phyloP scores from a whole-genome alignment of 2,329 filamentous ascomycete genomes.

The Ramularia endophylla region DNA sequence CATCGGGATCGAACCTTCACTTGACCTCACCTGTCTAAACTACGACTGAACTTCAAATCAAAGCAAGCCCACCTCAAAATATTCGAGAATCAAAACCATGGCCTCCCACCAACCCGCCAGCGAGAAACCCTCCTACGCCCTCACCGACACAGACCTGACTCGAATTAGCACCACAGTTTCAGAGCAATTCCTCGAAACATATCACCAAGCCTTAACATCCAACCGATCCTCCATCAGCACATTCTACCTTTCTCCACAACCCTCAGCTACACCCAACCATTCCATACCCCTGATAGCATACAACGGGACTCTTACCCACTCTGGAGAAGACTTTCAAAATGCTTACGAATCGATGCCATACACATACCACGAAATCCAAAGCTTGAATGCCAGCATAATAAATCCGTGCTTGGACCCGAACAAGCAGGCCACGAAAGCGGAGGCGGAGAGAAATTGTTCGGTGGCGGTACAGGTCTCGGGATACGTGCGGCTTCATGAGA shows the following conservation, averaged over 20 bases:
- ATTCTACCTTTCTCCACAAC: slow-evolving; percentile 64
- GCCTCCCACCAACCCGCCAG: slow-evolving; percentile 4
- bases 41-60: not conserved
- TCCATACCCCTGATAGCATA: slow-evolving; percentile 63
- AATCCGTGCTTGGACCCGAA: slow-evolving; percentile 48
- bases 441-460: slow-evolving; percentile 55
- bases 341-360: slow-evolving; percentile 58
- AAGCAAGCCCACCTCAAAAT: too few species aligned
- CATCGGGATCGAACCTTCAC: too few species aligned
- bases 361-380: slow-evolving; percentile 66
- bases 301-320: slow-evolving; percentile 65
- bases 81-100: slow-evolving; percentile 15
- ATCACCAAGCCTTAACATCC: slow-evolving; percentile 67
- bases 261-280: slow-evolving; percentile 44
- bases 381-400: slow-evolving; percentile 70
- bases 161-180: slow-evolving; percentile 50
- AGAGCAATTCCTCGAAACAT: slow-evolving; percentile 64
- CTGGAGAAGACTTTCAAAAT: slow-evolving; percentile 59
- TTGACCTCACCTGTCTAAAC: too few species aligned
- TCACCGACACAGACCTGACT: slow-evolving; percentile 27
- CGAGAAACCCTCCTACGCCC: not conserved
- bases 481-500: slow-evolving; percentile 59
- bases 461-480: slow-evolving; percentile 71
- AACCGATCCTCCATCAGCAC: slow-evolving; percentile 50
- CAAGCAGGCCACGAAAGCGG: slow-evolving; percentile 27